A percentile compares a stretch with the other conserved stretches of the same genome.
These are phyloP conservation scores for Lasiosphaeriaceae sp. DNA, from an alignment of 495 filamentous ascomycete genomes.

Conservation along the genomic window DNA sequence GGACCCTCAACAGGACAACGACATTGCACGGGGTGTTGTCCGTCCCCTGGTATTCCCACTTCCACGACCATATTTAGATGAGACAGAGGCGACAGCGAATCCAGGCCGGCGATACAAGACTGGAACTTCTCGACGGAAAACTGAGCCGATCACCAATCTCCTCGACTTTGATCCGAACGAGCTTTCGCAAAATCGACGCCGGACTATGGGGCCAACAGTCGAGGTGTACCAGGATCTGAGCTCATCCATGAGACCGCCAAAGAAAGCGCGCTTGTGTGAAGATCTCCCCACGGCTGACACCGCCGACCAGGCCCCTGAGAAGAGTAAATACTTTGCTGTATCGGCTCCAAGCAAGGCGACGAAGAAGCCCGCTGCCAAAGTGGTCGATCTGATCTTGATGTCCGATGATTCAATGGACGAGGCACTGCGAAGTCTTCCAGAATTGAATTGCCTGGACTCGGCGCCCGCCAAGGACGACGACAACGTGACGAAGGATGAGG, in stretches of 20 bases:
- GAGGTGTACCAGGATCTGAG: conserved; percentile 20
- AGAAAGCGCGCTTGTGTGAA: conserved; percentile 48
- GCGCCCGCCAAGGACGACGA: conserved; percentile 7
- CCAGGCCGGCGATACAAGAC: conserved; percentile 24
- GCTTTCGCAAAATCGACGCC: conserved; percentile 30
- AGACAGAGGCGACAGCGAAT: conserved; percentile 6
- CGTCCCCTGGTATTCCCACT: conserved; percentile 43
- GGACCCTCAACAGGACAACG: conserved; percentile 22
- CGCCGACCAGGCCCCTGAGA: conserved; percentile 21
- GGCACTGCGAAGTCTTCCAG: conserved; percentile 38
- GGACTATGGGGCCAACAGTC: conserved; percentile 23
- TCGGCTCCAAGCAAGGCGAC: not conserved
- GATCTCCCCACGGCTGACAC: conserved; percentile 22
- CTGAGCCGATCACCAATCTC: conserved; percentile 36
- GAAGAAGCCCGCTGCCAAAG: conserved; percentile 18
- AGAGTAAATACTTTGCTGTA: conserved; percentile 42
- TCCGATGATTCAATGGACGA: conserved; percentile 48
- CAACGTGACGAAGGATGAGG: conserved; percentile 6
- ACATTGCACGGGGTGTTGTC: conserved; percentile 24
- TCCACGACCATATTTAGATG: conserved; percentile 45
- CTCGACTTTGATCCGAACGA: conserved; percentile 19
- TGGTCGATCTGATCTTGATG: conserved; percentile 30
- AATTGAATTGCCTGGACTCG: conserved; percentile 25
- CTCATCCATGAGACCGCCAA: conserved; percentile 37
- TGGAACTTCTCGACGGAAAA: conserved; percentile 33